Evolutionary conservation across 1,139 yeast genomes (phyloP), one percentile per base, ranked within the genome.

Genomic region (Saccharomyces hybrid): DNA sequence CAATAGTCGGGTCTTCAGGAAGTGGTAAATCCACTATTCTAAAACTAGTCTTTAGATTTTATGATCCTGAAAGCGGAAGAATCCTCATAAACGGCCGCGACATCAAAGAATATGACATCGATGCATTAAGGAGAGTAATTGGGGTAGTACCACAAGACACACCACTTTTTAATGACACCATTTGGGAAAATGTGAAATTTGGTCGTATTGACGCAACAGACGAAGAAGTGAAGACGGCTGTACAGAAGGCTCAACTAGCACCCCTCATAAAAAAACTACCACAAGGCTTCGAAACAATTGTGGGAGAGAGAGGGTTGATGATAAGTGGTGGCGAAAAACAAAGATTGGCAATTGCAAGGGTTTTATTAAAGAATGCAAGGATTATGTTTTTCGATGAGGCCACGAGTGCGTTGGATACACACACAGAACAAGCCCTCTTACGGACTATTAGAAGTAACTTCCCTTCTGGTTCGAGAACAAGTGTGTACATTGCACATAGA

Each of bases 131-230:
- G 61, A 74, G 71, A 54, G 74, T 81, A 6, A 81, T 93, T 59
- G 99, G 98, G 31, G 95, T 93, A 30, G 99, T 93, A 1, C 99
- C 99, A 1, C 99, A 93, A 70, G 99, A 93, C 62, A 91, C 98
- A 0, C 99, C 99, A 3, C 74, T 93, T 54, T 93, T 93, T 74
- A 95, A 93, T 68, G 97, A 91, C 59, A 81, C 96, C 0, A 88
- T 93, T 52, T 71, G 83, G 67, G 96, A 91, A 67, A 93, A 93
- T 67, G 84, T 93, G 49, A 77, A 95, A 54, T 93, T 90, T 71
- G 99, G 99, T 31, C 76, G 88, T 48, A 75, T 91, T 51, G 75
- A 78, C 38, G 90, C 98, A 0, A 71, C 81, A 0, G 87, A 88
- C 61, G 86, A 78, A 49, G 95, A 91, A 63, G 88, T 95, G 2